Percentiles rank a stretch among this genome's conserved stretches.
These are phyloP conservation scores for Boletus patriciae DNA, from an alignment of 768 basidiomycete species.

Conservation along the genomic window DNA sequence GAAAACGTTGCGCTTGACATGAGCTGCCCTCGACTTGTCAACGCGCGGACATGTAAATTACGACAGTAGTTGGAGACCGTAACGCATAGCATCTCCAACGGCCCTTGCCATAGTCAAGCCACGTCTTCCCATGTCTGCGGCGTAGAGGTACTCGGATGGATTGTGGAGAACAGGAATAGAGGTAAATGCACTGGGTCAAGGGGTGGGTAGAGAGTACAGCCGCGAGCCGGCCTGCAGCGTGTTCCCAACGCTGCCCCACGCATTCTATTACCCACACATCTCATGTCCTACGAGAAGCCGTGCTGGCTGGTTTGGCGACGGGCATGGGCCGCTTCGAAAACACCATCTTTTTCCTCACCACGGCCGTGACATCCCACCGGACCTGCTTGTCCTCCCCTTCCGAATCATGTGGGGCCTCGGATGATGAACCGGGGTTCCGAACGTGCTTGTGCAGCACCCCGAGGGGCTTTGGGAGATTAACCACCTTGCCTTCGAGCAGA, in stretches of 20 bases:
- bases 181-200: constrained; percentile 19
- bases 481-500: constrained; percentile 84
- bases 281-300: constrained; percentile 23
- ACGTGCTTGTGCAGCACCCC: constrained; percentile 60
- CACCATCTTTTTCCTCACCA: constrained; percentile 80
- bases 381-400: constrained; percentile 10
- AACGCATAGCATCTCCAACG: background rate
- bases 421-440: background rate
- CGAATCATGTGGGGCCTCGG: background rate
- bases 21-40: constrained; percentile 16
- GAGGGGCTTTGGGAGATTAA: constrained; percentile 72
- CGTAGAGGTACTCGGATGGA: background rate
- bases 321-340: constrained; percentile 86
- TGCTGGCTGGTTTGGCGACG: constrained; percentile 40
- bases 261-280: constrained; percentile 2
- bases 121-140: background rate
- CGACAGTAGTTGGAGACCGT: background rate
- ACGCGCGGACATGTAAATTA: constrained; percentile 11
- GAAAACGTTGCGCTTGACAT: constrained; percentile 30
- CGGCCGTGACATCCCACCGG: constrained; percentile 62
- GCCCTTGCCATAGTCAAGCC: background rate
- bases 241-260: constrained; percentile 14
- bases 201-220: constrained; percentile 1
- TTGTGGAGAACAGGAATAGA: background rate
- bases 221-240: constrained; percentile 10